These are phyloP conservation scores for Knoxia roxburghii DNA, from an alignment of 257 asterid species.

Conservation along the genomic window DNA sequence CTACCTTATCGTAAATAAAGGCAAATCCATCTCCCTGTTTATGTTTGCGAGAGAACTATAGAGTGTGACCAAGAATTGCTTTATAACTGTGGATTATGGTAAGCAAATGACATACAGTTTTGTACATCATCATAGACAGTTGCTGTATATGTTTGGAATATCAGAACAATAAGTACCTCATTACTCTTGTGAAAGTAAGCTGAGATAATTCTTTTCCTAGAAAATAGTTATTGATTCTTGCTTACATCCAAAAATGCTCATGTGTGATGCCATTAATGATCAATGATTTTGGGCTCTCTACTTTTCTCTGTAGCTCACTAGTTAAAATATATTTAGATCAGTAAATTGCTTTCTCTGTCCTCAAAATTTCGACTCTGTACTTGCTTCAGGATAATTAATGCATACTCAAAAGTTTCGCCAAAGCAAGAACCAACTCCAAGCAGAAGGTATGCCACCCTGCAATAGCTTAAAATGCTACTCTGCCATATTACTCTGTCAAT, in stretches of 20 bases:
- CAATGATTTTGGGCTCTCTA: no score
- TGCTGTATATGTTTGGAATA: neutral
- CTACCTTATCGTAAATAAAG: neutral
- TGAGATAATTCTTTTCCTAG: neutral
- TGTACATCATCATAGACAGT: neutral
- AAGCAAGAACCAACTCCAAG: constrained; percentile 45
- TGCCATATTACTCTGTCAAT: no score
- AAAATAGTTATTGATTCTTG: neutral
- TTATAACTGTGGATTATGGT: neutral
- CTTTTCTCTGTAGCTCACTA: no score
- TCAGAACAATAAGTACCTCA: neutral
- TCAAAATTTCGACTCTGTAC: constrained; percentile 10
- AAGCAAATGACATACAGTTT: neutral
- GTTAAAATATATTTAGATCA: neutral
- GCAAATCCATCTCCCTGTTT: neutral
- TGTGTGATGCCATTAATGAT: neutral
- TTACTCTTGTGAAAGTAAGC: neutral
- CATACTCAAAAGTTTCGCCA: constrained; percentile 53
- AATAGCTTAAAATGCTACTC: neutral
- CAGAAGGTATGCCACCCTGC: constrained; percentile 37
- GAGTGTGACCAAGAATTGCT: neutral
- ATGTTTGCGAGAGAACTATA: neutral
- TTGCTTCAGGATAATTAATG: constrained; percentile 58
- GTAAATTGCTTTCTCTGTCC: neutral
- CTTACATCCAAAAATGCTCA: neutral